Evolutionary conservation across 148 eudicot species (phyloP).

Genomic region (Oxyria digyna): DNA sequence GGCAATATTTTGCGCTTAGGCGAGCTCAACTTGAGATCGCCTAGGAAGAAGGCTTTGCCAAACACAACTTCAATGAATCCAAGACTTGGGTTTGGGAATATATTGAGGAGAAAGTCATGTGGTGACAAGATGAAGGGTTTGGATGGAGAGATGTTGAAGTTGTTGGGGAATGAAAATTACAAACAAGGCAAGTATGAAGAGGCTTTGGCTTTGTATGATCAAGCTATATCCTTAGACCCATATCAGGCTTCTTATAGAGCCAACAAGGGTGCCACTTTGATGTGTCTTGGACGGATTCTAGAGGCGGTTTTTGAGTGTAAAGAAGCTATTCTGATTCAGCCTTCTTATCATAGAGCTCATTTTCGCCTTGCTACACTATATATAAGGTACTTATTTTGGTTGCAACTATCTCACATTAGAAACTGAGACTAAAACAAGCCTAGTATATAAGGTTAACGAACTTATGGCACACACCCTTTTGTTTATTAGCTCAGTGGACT

Average conservation of each 20-base stretch:
- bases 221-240: constrained; percentile 47
- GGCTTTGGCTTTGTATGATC: constrained; percentile 47
- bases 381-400: constrained; percentile 41
- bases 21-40: background rate
- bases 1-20: background rate
- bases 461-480: background rate
- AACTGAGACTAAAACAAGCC: too few species aligned
- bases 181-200: constrained; percentile 56
- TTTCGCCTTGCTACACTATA: constrained; percentile 54
- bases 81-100: constrained; percentile 15
- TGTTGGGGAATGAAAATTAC: constrained; percentile 58
- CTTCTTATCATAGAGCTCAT: constrained; percentile 58
- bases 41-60: background rate
- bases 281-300: constrained; percentile 46
- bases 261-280: constrained; percentile 56
- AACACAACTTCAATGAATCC: background rate
- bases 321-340: constrained; percentile 54
- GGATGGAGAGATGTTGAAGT: constrained; percentile 45
- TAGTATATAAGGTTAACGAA: too few species aligned
- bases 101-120: constrained; percentile 21
- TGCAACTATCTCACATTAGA: too few species aligned
- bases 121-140: constrained; percentile 18
- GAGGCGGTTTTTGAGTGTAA: constrained; percentile 54
- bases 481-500: background rate
- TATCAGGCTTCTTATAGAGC: constrained; percentile 42